Evolutionary conservation across 495 filamentous ascomycete species (phyloP).

Genomic region (Penicillium samsonianum): DNA sequence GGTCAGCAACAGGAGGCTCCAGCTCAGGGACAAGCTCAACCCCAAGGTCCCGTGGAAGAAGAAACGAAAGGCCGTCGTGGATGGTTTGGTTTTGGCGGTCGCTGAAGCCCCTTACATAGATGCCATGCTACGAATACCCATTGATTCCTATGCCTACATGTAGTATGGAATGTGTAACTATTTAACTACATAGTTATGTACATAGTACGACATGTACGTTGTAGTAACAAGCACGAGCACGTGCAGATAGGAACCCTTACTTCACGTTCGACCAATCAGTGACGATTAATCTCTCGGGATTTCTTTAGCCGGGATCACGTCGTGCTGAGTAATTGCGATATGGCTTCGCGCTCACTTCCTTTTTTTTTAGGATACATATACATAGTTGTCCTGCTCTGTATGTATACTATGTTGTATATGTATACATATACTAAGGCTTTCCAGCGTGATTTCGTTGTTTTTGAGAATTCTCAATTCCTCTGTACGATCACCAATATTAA

Average conservation of each 20-base stretch:
- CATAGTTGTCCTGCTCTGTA: too few relatives aligned
- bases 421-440: too few relatives aligned
- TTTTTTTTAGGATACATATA: too few relatives aligned
- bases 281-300: conserved; percentile 8
- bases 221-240: conserved; percentile 11
- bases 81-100: conserved; percentile 90
- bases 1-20: conserved; percentile 10
- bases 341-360: neutral
- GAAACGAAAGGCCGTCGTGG: conserved; percentile 69
- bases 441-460: too few relatives aligned
- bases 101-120: conserved; percentile 15
- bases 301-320: conserved; percentile 24
- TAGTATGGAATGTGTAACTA: too few relatives aligned
- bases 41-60: conserved; percentile 35
- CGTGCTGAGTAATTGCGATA: conserved; percentile 10
- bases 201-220: conserved; percentile 6
- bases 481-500: too few relatives aligned
- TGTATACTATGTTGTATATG: too few relatives aligned
- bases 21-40: conserved; percentile 29
- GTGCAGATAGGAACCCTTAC: conserved; percentile 13
- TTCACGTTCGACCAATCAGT: conserved; percentile 12
- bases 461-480: too few relatives aligned
- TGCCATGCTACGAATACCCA: conserved; percentile 3
- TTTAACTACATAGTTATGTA: neutral
- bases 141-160: neutral